Percentiles rank a stretch among this genome's conserved stretches.
phyloP scores from a whole-genome alignment of 257 asterid genomes.

The Euphrasia confusa region DNA sequence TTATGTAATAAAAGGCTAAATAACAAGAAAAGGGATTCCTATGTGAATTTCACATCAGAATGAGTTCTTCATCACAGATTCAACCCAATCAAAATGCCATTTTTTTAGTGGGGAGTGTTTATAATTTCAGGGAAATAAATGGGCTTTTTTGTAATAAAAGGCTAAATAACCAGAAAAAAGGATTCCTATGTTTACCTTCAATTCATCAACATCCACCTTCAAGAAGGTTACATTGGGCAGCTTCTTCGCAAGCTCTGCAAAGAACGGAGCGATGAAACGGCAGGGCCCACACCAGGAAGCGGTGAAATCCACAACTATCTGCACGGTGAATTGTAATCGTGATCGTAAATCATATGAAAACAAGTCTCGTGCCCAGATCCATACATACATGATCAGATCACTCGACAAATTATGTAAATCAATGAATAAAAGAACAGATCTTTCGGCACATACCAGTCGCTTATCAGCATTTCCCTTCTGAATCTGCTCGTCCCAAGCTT shows the following conservation, averaged over 20 bases:
- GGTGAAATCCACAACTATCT: slow-evolving; percentile 91
- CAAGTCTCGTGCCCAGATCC: neutral
- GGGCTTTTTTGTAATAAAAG: too few relatives aligned
- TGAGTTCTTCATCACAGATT: too few relatives aligned
- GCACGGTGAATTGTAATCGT: slow-evolving; percentile 14
- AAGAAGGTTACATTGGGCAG: slow-evolving; percentile 63
- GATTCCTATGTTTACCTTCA: slow-evolving; percentile 19
- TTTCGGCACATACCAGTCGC: slow-evolving; percentile 27
- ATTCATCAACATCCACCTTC: slow-evolving; percentile 89
- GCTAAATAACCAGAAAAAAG: too few relatives aligned
- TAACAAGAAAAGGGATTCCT: too few relatives aligned
- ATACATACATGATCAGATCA: neutral
- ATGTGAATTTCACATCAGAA: too few relatives aligned
- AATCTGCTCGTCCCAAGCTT: slow-evolving; percentile 64
- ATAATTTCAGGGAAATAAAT: too few relatives aligned
- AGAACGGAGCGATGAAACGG: slow-evolving; percentile 77
- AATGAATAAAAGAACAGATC: neutral
- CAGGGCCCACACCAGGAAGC: slow-evolving; percentile 99
- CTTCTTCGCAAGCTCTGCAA: slow-evolving; percentile 78
- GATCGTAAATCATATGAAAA: too few relatives aligned
- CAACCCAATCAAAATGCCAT: too few relatives aligned
- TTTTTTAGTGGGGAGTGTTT: too few relatives aligned
- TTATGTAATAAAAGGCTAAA: too few relatives aligned
- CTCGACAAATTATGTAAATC: neutral
- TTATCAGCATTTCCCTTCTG: slow-evolving; percentile 57